Percentiles rank a stretch among this genome's conserved stretches.
Conservation (phyloP, 805 yeast species). For the Tetrapisispora namnaoensis region DNA sequence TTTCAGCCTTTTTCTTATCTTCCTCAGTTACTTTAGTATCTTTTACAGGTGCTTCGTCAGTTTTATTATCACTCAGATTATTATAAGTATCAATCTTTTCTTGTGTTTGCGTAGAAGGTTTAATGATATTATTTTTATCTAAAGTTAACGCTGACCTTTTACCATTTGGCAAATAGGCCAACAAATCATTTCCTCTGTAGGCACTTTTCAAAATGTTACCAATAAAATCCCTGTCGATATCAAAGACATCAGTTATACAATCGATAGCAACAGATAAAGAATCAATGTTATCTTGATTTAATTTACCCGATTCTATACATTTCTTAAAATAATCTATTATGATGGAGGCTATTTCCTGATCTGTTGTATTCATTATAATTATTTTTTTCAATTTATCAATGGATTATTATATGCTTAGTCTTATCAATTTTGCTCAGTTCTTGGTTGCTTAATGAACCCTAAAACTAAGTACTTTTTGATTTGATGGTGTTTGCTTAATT, state of each 20-base stretch:
- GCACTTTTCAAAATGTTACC: conserved; percentile 26
- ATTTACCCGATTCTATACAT: conserved; percentile 47
- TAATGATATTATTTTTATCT: background rate
- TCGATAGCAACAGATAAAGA: conserved; percentile 88
- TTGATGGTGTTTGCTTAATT: too few relatives aligned
- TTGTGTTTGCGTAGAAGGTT: conserved; percentile 13
- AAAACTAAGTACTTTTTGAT: too few relatives aligned
- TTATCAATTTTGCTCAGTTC: background rate
- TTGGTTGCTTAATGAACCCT: too few relatives aligned
- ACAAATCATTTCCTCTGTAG: conserved; percentile 40
- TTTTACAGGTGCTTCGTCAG: conserved; percentile 24
- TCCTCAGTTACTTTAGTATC: conserved; percentile 26
- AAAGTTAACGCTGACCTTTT: background rate
- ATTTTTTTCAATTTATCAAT: background rate
- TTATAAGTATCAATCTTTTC: background rate
- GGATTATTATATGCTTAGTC: background rate
- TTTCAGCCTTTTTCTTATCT: conserved; percentile 54
- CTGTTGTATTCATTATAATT: background rate
- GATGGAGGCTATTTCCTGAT: conserved; percentile 50
- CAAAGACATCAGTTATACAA: conserved; percentile 80
- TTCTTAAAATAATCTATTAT: conserved; percentile 60
- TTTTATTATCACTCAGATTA: background rate
- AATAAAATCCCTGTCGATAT: conserved; percentile 44
- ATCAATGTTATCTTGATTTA: conserved; percentile 71
- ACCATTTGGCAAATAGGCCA: conserved; percentile 2